Conservation (phyloP, 495 filamentous ascomycete genomes). For the Cercophora newfieldiana region DNA sequence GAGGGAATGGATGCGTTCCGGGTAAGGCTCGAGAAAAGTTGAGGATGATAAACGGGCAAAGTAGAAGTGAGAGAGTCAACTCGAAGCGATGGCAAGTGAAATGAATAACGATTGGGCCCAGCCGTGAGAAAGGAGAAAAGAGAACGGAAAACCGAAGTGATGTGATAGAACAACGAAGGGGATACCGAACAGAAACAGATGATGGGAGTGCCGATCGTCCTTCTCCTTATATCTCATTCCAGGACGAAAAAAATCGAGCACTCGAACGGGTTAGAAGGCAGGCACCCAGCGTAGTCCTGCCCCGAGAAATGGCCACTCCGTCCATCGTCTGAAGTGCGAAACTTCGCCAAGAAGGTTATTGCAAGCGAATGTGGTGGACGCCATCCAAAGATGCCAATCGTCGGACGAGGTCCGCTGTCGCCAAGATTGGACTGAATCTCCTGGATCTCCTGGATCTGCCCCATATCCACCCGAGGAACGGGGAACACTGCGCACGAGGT, state of each 20-base stretch:
- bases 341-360: too few species aligned
- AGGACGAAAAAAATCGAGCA: neutral
- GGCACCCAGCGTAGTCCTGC: neutral
- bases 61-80: conserved; percentile 4
- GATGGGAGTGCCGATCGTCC: neutral
- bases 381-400: too few species aligned
- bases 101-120: neutral
- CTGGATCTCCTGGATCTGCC: too few species aligned
- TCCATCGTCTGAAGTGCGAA: neutral
- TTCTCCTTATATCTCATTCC: neutral
- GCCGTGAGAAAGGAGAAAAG: neutral
- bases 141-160: neutral
- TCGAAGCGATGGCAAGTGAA: conserved; percentile 5
- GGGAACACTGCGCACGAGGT: too few species aligned
- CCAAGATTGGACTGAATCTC: too few species aligned
- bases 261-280: neutral
- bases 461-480: too few species aligned
- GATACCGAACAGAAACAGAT: neutral
- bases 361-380: too few species aligned
- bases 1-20: conserved; percentile 10
- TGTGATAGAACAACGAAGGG: neutral
- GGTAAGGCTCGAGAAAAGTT: too few species aligned
- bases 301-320: neutral
- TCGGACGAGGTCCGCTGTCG: too few species aligned
- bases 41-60: neutral